Evolutionary conservation across 306 rosid species (phyloP).

Genomic region (Leucaena leucocephala): DNA sequence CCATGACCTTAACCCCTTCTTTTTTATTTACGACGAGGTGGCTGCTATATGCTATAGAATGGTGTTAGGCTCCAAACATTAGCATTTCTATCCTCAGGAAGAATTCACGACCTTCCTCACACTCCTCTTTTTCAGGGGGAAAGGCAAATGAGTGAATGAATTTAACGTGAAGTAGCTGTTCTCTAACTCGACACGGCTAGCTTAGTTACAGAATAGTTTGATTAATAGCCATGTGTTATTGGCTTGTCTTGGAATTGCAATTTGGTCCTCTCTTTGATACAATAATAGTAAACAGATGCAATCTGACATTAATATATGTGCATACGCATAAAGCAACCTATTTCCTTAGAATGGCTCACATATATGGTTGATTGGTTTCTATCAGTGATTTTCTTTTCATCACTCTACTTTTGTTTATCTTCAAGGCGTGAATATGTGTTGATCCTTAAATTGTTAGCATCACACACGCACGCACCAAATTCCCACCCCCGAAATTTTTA

Average conservation of each 20-base stretch:
- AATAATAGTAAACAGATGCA: neutral
- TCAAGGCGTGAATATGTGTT: neutral
- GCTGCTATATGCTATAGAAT: neutral
- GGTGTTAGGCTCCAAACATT: neutral
- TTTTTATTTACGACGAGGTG: neutral
- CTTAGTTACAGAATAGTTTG: neutral
- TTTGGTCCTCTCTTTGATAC: slow-evolving; percentile 1
- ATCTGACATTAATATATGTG: neutral
- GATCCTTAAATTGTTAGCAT: slow-evolving; percentile 6
- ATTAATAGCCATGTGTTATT: neutral
- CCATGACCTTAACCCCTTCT: slow-evolving; percentile 1
- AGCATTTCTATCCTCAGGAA: neutral
- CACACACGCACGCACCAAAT: neutral
- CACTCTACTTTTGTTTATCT: slow-evolving; percentile 29
- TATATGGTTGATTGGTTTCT: slow-evolving; percentile 5
- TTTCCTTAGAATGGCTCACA: slow-evolving; percentile 9
- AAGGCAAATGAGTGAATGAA: neutral
- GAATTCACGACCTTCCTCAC: slow-evolving; percentile 12
- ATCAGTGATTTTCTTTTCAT: neutral
- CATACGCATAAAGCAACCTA: neutral
- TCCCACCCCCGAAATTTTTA: neutral
- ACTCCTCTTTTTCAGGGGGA: neutral
- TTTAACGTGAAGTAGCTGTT: slow-evolving; percentile 3
- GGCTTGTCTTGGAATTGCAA: neutral
- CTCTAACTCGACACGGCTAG: slow-evolving; percentile 6